Base-by-base conservation (phyloP, 352 stramenopile species). In the Aphanomyces euteiches region DNA sequence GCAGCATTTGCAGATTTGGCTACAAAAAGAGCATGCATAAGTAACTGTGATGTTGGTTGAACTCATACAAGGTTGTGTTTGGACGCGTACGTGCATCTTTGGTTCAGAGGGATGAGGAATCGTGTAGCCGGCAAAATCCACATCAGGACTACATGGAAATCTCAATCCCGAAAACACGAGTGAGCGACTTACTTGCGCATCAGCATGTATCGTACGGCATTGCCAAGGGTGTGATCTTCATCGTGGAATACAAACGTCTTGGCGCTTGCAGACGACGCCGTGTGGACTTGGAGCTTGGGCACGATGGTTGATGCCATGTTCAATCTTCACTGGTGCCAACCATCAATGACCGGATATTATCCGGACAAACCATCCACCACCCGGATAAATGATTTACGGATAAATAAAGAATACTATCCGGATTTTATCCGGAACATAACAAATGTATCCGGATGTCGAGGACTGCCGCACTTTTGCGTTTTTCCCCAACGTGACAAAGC, bases 101-200 rank as follows among this genome's bases (percentile, higher is more conserved):
- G 92, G 92, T 74, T 98, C 95, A 6, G 89, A 96, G 21, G 95
- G 95, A 81, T 98, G 95, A 43, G 95, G 95, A 47, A 98, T 96
- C 41, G 90, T 97, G 79, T 98, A 98, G 67, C 95, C 95, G 19
- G 90, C 95, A 74, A 98, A 98, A 53, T 96, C 86, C 10, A 98
- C 90, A 41, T 96, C 83, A 3, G 87, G 84, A 71, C 93, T 96
- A 58, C 47, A 56, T 58, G 77, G 13, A 68, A 15, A 17, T 69
- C 6, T 15, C 58, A 19, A 19, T 21, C 40, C 17, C 47, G 21
- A 38, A 28, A 40, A 19, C 5, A 63, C 21, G 1, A 37, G 43
- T 58, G 50, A 28, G 28, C 45, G 15, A 61, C 64, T 10, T 79
- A 93, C 86, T 92, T 92, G 72, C 89, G 79, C 88, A 97, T 97